Evolutionary conservation across 2,329 filamentous ascomycete species (phyloP).

Genomic region (Coniochaeta sp.): DNA sequence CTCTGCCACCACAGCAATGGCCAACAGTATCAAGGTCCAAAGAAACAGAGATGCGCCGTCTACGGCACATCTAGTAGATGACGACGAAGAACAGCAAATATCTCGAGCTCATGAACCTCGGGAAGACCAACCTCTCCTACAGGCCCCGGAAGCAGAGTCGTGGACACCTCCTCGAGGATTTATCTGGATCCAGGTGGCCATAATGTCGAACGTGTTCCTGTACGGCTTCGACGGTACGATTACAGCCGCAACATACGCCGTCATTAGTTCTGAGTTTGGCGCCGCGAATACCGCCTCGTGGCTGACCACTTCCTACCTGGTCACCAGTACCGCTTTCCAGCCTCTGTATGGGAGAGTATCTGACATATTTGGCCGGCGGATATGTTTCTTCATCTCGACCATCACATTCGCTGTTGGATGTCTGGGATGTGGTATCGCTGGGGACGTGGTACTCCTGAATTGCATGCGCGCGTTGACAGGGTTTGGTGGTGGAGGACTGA

Average conservation of each 20-base stretch:
- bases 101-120: background rate
- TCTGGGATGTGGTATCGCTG: slow-evolving; percentile 55
- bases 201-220: slow-evolving; percentile 59
- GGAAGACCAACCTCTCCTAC: slow-evolving; percentile 15
- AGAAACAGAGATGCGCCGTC: background rate
- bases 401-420: slow-evolving; percentile 55
- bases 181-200: slow-evolving; percentile 50
- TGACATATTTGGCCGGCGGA: slow-evolving; percentile 58
- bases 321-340: slow-evolving; percentile 65
- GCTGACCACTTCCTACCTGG: slow-evolving; percentile 65
- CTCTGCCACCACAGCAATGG: background rate
- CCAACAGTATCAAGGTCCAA: background rate
- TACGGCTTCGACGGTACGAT: slow-evolving; percentile 65
- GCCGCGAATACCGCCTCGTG: slow-evolving; percentile 67
- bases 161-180: slow-evolving; percentile 45
- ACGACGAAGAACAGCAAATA: background rate
- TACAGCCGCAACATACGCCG: slow-evolving; percentile 65
- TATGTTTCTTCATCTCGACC: slow-evolving; percentile 58
- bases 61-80: background rate
- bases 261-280: slow-evolving; percentile 67
- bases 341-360: slow-evolving; percentile 65
- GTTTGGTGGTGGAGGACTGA: slow-evolving; percentile 59
- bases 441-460: slow-evolving; percentile 51
- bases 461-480: slow-evolving; percentile 60
- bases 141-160: slow-evolving; percentile 8